phyloP scores from a whole-genome alignment of 129 eudicot species.

The Solidago caesia region DNA sequence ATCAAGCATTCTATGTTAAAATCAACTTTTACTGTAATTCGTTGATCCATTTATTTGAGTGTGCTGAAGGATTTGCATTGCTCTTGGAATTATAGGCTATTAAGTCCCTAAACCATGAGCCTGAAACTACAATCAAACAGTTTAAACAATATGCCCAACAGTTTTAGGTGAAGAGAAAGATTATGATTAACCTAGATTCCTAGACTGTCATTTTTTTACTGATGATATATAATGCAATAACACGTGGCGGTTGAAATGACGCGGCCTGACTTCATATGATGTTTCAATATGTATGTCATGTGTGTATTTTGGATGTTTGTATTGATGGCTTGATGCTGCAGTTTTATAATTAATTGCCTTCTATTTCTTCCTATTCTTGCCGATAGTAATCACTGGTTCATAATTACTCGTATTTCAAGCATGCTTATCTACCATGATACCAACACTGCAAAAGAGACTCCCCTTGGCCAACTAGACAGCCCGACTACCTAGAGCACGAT shows the following conservation, averaged over 20 bases:
- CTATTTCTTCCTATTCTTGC: background rate
- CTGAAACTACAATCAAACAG: constrained; percentile 13
- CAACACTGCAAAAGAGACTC: background rate
- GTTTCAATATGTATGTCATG: constrained; percentile 14
- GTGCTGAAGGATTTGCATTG: constrained; percentile 8
- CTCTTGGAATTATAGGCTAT: constrained; percentile 6
- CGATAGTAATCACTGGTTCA: background rate
- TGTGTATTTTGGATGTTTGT: constrained; percentile 10
- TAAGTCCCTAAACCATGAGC: background rate
- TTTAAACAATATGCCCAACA: constrained; percentile 7
- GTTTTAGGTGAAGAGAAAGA: background rate
- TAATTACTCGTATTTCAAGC: background rate
- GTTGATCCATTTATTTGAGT: background rate
- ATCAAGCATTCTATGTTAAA: background rate
- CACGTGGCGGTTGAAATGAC: background rate
- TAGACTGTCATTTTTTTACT: too few relatives aligned
- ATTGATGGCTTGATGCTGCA: background rate
- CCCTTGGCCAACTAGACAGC: background rate
- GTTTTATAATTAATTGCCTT: background rate
- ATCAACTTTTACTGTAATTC: background rate
- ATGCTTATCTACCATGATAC: background rate
- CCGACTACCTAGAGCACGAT: background rate
- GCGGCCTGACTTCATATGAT: constrained; percentile 8
- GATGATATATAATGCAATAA: background rate
- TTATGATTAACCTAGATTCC: background rate